A percentile compares a stretch with the other conserved stretches of the same genome.
phyloP scores from a whole-genome alignment of 768 basidiomycete genomes.

The Calocybe indica region DNA sequence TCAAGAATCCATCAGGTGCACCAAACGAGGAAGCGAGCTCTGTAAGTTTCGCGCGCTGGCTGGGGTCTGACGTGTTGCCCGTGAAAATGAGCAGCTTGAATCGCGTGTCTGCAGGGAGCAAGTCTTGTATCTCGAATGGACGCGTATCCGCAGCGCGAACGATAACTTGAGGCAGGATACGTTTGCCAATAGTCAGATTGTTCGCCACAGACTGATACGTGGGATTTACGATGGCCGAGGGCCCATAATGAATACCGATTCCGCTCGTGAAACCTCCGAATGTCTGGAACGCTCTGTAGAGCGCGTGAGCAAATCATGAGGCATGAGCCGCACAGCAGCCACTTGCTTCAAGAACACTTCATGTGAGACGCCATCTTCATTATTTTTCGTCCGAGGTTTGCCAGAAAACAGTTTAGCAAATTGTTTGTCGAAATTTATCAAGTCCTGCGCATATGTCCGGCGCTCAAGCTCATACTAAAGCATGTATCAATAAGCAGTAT shows the following conservation, averaged over 20 bases:
- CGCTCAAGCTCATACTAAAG: conserved; percentile 64
- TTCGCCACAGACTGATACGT: conserved; percentile 30
- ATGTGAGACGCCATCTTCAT: conserved; percentile 45
- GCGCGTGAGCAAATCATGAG: background rate
- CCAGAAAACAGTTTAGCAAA: conserved; percentile 64
- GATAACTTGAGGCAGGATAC: conserved; percentile 43
- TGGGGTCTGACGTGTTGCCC: conserved; percentile 32
- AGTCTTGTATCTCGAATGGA: conserved; percentile 48
- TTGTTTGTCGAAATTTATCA: conserved; percentile 66
- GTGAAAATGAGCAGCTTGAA: conserved; percentile 54
- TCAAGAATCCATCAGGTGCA: conserved; percentile 17
- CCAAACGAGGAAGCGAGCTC: conserved; percentile 27
- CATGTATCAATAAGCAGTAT: background rate
- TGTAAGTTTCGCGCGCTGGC: conserved; percentile 22
- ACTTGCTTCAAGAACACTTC: conserved; percentile 42
- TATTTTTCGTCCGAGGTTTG: conserved; percentile 46
- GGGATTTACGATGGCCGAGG: conserved; percentile 37
- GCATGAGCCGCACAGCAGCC: background rate
- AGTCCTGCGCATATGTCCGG: conserved; percentile 60
- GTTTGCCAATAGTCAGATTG: conserved; percentile 43
- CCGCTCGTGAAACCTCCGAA: conserved; percentile 53
- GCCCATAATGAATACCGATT: conserved; percentile 46
- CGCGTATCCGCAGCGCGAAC: conserved; percentile 45
- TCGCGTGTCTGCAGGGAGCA: conserved; percentile 42
- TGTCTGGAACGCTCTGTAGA: conserved; percentile 39